A percentile compares a stretch with the other conserved stretches of the same genome.
phyloP scores from a whole-genome alignment of 2,329 filamentous ascomycete genomes.

The Fusarium devonianum region DNA sequence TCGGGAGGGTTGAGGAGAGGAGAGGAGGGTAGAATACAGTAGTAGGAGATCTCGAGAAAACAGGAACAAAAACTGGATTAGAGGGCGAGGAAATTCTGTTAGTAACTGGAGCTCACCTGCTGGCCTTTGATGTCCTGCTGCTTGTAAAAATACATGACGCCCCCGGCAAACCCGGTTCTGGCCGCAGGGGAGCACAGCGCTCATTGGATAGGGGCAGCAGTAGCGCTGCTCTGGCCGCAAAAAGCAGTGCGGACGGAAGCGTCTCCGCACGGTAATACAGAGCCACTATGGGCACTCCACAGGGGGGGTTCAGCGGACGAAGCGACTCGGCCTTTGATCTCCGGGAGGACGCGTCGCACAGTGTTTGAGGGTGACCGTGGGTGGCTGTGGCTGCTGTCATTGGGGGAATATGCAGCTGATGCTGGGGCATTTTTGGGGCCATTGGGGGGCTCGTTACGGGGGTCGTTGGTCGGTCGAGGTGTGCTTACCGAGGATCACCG shows the following conservation, averaged over 20 bases:
- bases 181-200: conserved; percentile 22
- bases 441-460: conserved; percentile 23
- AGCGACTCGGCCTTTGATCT: conserved; percentile 30
- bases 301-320: conserved; percentile 12
- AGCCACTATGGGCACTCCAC: conserved; percentile 30
- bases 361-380: conserved; percentile 34
- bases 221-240: conserved; percentile 30
- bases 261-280: conserved; percentile 22
- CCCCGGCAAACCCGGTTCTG: conserved; percentile 43
- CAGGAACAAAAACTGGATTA: conserved; percentile 17
- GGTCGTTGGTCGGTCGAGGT: too few species aligned
- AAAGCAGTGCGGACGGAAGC: conserved; percentile 31
- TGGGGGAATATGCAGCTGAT: conserved; percentile 31
- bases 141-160: conserved; percentile 42
- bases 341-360: conserved; percentile 28
- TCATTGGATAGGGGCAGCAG: conserved; percentile 32
- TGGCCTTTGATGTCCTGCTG: conserved; percentile 41
- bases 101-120: conserved; percentile 32
- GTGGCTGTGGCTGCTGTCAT: conserved; percentile 20
- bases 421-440: conserved; percentile 25
- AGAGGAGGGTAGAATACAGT: conserved; percentile 17
- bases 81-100: conserved; percentile 40
- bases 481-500: conserved; percentile 35
- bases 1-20: not conserved
- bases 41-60: conserved; percentile 7